Evolutionary conservation across 257 asterid genomes (phyloP).

Genomic region (Petunia secreta): DNA sequence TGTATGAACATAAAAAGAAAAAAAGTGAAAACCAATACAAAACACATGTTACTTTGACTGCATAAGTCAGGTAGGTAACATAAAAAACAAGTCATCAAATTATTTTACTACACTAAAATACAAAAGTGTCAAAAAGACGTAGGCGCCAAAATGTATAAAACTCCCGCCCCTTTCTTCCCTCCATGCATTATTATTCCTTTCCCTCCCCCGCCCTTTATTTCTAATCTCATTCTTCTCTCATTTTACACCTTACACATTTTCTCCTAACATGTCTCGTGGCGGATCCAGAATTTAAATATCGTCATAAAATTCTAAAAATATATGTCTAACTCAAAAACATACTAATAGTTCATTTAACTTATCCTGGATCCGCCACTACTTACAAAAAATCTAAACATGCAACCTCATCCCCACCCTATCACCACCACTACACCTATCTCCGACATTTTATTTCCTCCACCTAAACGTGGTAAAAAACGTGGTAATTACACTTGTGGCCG

Average conservation of each 20-base stretch:
- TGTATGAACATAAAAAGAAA: no score
- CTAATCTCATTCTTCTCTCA: not conserved
- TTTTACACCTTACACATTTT: not conserved
- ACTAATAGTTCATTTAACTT: not conserved
- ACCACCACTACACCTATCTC: conserved; percentile 64
- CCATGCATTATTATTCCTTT: not conserved
- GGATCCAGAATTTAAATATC: not conserved
- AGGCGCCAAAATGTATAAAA: conserved; percentile 27
- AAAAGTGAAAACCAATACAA: no score
- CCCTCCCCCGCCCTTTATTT: not conserved
- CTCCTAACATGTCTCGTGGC: not conserved
- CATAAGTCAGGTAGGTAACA: no score
- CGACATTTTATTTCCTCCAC: conserved; percentile 41
- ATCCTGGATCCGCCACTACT: not conserved
- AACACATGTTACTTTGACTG: no score
- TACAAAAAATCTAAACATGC: no score
- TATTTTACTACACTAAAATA: no score
- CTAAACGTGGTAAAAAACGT: conserved; percentile 61
- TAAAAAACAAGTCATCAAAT: no score
- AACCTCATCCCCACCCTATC: conserved; percentile 53
- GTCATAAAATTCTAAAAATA: not conserved
- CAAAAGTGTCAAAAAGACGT: not conserved
- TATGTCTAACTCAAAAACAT: not conserved
- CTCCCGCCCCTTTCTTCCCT: conserved; percentile 27
- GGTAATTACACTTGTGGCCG: conserved; percentile 94